phyloP scores from a whole-genome alignment of 73 alveolate species.

The Paramecium primaurelia region DNA sequence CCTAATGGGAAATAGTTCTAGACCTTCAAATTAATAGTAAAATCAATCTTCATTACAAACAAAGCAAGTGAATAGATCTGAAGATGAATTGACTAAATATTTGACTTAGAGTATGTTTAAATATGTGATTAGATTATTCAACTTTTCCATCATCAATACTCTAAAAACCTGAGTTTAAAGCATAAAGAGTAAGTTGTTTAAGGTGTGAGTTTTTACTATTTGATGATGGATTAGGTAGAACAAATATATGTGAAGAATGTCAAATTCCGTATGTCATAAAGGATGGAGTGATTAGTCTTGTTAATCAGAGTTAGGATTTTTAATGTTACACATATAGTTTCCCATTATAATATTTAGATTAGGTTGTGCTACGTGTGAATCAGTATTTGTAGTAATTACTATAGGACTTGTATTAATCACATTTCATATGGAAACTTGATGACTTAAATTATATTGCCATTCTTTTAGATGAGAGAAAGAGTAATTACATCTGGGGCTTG shows the following conservation, averaged over 20 bases:
- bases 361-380: neutral
- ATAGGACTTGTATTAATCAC: neutral
- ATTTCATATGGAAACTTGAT: neutral
- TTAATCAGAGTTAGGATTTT: neutral
- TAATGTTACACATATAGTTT: neutral
- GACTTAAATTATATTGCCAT: neutral
- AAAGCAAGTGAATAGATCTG: neutral
- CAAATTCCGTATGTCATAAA: neutral
- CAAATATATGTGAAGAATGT: neutral
- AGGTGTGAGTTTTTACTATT: neutral
- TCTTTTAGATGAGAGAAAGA: neutral
- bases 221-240: slow-evolving; percentile 37
- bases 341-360: neutral
- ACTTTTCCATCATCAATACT: neutral
- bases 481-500: neutral
- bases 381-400: neutral
- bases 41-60: neutral
- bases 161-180: neutral
- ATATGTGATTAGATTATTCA: neutral
- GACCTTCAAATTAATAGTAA: neutral
- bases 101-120: neutral
- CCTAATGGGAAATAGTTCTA: neutral
- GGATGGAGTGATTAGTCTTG: neutral
- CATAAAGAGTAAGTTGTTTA: neutral
- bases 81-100: neutral